Evolutionary conservation across 169 alveolate genomes (phyloP).

Genomic region (Plasmodium knowlesi): DNA sequence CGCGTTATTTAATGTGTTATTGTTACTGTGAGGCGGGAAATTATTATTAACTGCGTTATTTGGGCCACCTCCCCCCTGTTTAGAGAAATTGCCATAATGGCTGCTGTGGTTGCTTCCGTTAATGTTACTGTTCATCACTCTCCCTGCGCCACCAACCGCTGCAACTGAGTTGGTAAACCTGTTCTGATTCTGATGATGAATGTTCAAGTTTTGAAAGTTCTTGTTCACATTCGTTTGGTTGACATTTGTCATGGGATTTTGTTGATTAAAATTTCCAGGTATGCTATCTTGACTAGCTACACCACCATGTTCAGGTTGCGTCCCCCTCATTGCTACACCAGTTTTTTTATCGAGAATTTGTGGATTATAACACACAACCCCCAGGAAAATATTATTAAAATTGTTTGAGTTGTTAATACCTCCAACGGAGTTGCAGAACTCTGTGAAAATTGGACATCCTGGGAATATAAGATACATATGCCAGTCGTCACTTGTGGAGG

Average conservation of each 20-base stretch:
- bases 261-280: background rate
- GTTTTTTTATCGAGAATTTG: conserved; percentile 23
- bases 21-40: background rate
- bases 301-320: background rate
- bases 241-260: background rate
- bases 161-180: background rate
- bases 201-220: background rate
- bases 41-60: background rate
- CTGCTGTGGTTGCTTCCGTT: background rate
- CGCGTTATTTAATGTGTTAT: background rate
- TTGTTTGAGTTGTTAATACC: background rate
- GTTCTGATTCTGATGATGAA: background rate
- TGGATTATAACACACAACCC: conserved; percentile 60
- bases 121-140: background rate
- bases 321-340: background rate
- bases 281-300: background rate
- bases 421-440: background rate
- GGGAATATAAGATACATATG: conserved; percentile 66
- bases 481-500: conserved; percentile 64
- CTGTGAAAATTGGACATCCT: conserved; percentile 54
- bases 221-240: background rate
- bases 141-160: background rate
- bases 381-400: conserved; percentile 40
- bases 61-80: background rate
- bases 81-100: background rate